Conservation (phyloP, 441 rosid genomes). For the Erodium texanum region DNA sequence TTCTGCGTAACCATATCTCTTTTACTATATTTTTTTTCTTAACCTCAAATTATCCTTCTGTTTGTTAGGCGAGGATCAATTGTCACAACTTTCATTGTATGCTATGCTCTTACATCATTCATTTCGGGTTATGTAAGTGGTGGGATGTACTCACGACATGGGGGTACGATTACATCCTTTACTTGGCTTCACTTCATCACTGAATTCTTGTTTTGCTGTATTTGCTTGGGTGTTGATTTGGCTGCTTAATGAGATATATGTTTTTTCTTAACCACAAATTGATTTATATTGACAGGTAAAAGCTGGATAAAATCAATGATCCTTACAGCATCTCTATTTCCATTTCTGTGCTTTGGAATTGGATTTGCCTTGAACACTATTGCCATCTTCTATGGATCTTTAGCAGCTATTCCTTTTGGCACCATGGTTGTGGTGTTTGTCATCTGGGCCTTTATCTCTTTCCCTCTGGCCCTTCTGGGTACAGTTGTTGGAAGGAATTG, state of each 20-base stretch:
- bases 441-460: constrained; percentile 94
- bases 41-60: constrained; percentile 9
- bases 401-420: constrained; percentile 96
- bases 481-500: constrained; percentile 93
- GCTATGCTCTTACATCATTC: constrained; percentile 95
- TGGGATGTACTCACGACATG: constrained; percentile 97
- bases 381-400: constrained; percentile 88
- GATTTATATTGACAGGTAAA: constrained; percentile 48
- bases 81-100: constrained; percentile 89
- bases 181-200: constrained; percentile 6
- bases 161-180: constrained; percentile 48
- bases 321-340: constrained; percentile 87
- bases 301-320: constrained; percentile 94
- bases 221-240: background rate
- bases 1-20: background rate
- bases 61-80: constrained; percentile 95
- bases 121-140: constrained; percentile 97
- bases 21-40: background rate
- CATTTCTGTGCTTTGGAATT: constrained; percentile 86
- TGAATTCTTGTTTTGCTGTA: background rate
- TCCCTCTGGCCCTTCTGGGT: constrained; percentile 93
- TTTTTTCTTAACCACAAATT: background rate
- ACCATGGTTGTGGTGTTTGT: constrained; percentile 93
- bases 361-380: constrained; percentile 80
- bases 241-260: background rate